Evolutionary conservation across 2,329 filamentous ascomycete genomes (phyloP).

Genomic region (Colletotrichum aenigma): DNA sequence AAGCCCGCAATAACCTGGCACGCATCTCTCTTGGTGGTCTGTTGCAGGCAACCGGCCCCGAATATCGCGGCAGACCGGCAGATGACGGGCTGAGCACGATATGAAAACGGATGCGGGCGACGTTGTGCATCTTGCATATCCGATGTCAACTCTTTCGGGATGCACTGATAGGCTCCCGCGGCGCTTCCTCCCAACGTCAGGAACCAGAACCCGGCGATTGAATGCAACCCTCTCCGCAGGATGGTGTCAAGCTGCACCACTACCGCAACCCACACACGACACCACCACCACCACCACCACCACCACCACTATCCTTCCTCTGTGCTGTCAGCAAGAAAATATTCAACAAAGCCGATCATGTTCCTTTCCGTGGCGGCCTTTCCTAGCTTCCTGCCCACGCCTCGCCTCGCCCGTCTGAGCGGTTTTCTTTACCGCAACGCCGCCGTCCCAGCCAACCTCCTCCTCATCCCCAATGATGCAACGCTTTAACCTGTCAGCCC

Average conservation of each 20-base stretch:
- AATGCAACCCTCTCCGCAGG: conserved; percentile 17
- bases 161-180: conserved; percentile 8
- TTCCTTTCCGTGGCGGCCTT: neutral
- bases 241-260: conserved; percentile 8
- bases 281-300: neutral
- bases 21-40: neutral
- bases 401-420: conserved; percentile 6
- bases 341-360: conserved; percentile 10
- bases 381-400: neutral
- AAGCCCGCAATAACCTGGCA: neutral
- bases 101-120: neutral
- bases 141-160: neutral
- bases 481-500: conserved; percentile 1
- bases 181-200: neutral
- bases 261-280: neutral
- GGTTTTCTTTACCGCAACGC: neutral
- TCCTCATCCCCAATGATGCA: neutral
- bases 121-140: conserved; percentile 1
- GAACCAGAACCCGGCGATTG: conserved; percentile 1
- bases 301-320: neutral
- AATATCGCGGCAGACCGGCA: neutral
- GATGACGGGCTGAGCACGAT: conserved; percentile 13
- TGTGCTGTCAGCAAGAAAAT: neutral
- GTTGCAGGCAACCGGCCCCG: neutral
- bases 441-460: neutral